phyloP scores from a whole-genome alignment of 2,329 filamentous ascomycete species.

The Ophiocordyceps camponoti-floridani region DNA sequence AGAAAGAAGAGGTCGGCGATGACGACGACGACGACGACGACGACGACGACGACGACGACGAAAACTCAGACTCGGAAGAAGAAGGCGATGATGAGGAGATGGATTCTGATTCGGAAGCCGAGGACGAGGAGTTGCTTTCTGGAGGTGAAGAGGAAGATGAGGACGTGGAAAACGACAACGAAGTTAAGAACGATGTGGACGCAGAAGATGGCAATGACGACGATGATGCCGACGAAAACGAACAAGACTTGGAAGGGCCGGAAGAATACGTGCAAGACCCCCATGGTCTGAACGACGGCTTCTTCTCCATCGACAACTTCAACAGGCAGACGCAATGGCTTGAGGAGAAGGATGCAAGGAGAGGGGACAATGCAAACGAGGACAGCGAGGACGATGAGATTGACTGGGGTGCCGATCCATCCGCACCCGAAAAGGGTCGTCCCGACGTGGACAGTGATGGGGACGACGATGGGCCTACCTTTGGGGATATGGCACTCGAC shows the following conservation, averaged over 20 bases:
- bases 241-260: conserved; percentile 21
- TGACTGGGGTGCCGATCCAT: conserved; percentile 71
- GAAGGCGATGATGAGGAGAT: not conserved
- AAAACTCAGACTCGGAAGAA: not conserved
- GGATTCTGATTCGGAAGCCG: not conserved
- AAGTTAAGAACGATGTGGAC: conserved; percentile 4
- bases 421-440: conserved; percentile 49
- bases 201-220: conserved; percentile 1
- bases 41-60: not conserved
- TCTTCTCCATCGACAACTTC: conserved; percentile 96
- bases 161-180: conserved; percentile 6
- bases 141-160: conserved; percentile 17
- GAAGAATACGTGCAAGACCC: conserved; percentile 39
- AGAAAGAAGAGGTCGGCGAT: not conserved
- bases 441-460: conserved; percentile 37
- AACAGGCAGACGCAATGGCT: conserved; percentile 85
- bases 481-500: conserved; percentile 61
- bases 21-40: not conserved
- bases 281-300: conserved; percentile 84
- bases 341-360: conserved; percentile 67
- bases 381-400: conserved; percentile 74
- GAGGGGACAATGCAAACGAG: conserved; percentile 33
- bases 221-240: conserved; percentile 5
- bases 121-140: not conserved
- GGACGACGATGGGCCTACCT: conserved; percentile 66